These are phyloP conservation scores for Blastobotrys muscicola DNA, from an alignment of 805 yeast species.

Conservation along the genomic window DNA sequence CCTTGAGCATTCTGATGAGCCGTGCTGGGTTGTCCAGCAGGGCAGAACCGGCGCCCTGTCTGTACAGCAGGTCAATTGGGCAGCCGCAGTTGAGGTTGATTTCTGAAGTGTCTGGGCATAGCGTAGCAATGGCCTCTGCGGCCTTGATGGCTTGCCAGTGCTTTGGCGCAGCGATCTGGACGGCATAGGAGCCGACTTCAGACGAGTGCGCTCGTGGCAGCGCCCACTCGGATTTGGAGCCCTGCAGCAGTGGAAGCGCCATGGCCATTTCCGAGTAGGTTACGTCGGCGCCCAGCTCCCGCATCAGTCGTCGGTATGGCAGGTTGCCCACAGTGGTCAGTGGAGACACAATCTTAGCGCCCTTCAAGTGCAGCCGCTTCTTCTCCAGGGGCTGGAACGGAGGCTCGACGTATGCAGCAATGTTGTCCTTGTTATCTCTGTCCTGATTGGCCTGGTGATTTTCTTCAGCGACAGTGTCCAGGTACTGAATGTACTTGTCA, in stretches of 20 bases:
- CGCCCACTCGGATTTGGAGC: constrained; percentile 95
- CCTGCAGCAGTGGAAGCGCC: constrained; percentile 75
- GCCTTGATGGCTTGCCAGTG: constrained; percentile 93
- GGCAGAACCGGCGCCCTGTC: constrained; percentile 95
- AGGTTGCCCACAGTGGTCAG: constrained; percentile 95
- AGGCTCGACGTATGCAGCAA: constrained; percentile 58
- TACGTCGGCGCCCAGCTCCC: constrained; percentile 78
- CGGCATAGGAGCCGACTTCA: constrained; percentile 85
- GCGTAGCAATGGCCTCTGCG: constrained; percentile 61
- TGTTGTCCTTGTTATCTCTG: constrained; percentile 27
- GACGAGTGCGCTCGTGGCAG: constrained; percentile 76
- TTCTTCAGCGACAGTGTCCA: constrained; percentile 37
- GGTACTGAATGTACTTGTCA: constrained; percentile 47
- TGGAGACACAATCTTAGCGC: constrained; percentile 87
- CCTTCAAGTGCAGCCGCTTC: constrained; percentile 53
- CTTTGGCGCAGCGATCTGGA: constrained; percentile 84
- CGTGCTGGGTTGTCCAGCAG: constrained; percentile 82
- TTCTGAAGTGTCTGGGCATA: constrained; percentile 59
- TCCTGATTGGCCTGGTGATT: constrained; percentile 31
- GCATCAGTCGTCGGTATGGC: constrained; percentile 91
- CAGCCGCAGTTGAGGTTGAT: constrained; percentile 93
- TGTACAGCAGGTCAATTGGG: constrained; percentile 89
- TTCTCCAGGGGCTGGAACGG: constrained; percentile 74
- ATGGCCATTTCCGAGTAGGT: constrained; percentile 96
- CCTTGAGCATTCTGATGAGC: constrained; percentile 64